Base-by-base conservation (phyloP, 2,329 filamentous ascomycete genomes). In the Clarireedia hainanense region DNA sequence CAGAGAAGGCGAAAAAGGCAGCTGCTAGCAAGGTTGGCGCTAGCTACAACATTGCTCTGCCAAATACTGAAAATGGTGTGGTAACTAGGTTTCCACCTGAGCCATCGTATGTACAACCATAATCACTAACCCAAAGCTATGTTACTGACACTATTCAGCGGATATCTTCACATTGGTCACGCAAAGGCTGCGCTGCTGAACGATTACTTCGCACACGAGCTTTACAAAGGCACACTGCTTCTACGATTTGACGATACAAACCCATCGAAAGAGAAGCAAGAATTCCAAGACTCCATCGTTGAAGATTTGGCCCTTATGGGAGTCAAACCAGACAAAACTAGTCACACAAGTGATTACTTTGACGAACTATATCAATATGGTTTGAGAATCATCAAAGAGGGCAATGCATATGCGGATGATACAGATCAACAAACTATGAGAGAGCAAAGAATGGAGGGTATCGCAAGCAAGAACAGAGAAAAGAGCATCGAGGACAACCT, bases 211-310 rank as follows among this genome's bases (percentile, higher is more conserved):
- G 92, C 91, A 46, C 91, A 96, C 72, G 86, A 91, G 70, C 88
- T 90, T 65, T 95, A 95, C 77, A 85, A 92, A 58, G 94, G 94
- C 67, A 95, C 87, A 66, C 79, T 99, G 65, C 84, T 95, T 58
- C 82, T 97, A 50, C 88, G 94, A 58, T 94, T 99, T 68, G 94
- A 99, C 70, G 94, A 99, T 69, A 99, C 94, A 56, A 99, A 99
- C 74, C 94, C 94, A 6, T 85, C 88, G 58, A 97, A 97, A 72
- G 94, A 99, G 78, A 96, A 95, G 76, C 85, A 92, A 70, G 94
- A 97, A 75, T 99, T 86, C 71, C 86, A 97, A 70, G 91, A 97
- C 73, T 81, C 91, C 5, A 99, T 99, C 60, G 78, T 96, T 40
- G 87, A 96, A 75, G 94, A 99, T 72, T 80, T 96, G 50, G 84